phyloP scores from a whole-genome alignment of 164 flowering plant genomes.

The Tetracentron sinense region DNA sequence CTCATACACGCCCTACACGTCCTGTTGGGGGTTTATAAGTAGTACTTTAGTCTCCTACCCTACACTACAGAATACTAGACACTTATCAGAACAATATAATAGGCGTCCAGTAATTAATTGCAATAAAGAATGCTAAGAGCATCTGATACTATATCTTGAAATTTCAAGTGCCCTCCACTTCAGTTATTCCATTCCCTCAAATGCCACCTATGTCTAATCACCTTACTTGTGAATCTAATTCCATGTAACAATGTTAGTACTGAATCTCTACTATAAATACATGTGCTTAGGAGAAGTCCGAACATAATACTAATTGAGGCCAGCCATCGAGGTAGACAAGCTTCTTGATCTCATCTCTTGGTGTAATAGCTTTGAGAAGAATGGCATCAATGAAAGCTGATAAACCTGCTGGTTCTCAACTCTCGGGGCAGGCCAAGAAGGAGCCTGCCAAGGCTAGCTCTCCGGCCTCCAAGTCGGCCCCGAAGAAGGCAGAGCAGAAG shows the following conservation, averaged over 20 bases:
- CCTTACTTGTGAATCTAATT: slow-evolving; percentile 5
- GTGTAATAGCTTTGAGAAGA: background rate
- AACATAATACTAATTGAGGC: background rate
- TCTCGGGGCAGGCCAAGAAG: slow-evolving; percentile 38
- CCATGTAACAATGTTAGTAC: background rate
- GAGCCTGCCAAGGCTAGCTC: slow-evolving; percentile 37
- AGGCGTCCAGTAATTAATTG: too few species aligned
- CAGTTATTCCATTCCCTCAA: slow-evolving; percentile 8
- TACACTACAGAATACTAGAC: too few species aligned
- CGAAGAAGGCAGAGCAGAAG: slow-evolving; percentile 42
- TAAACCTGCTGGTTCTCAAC: slow-evolving; percentile 36
- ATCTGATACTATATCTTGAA: slow-evolving; percentile 5
- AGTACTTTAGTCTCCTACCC: too few species aligned
- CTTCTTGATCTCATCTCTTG: background rate
- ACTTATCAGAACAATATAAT: too few species aligned
- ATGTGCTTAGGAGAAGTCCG: background rate
- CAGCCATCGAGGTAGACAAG: background rate
- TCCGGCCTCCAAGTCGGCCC: slow-evolving; percentile 25
- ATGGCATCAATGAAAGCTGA: slow-evolving; percentile 52
- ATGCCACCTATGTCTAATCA: background rate
- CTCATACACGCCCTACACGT: too few species aligned
- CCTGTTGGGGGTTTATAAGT: too few species aligned
- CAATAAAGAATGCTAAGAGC: background rate
- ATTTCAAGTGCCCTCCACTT: background rate
- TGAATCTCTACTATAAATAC: slow-evolving; percentile 11